Percentiles rank a stretch among this genome's conserved stretches.
Conservation (phyloP, 2,329 filamentous ascomycete species). For the Chaetomiaceae sp. region DNA sequence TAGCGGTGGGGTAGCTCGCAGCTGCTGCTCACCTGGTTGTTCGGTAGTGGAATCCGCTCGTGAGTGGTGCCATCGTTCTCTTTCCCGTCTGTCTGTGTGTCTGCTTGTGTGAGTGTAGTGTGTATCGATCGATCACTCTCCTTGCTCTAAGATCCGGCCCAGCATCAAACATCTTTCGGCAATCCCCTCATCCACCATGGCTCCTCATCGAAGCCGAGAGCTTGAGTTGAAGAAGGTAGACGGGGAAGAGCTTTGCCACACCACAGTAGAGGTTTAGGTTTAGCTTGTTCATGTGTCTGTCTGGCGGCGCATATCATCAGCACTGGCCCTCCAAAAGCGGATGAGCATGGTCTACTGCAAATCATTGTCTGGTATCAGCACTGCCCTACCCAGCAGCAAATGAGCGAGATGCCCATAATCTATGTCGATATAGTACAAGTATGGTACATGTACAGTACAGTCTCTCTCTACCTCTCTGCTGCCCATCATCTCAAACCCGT, state of each 20-base stretch:
- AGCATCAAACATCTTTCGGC: no score
- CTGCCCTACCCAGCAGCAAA: neutral
- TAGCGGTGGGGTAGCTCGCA: neutral
- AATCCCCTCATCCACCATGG: no score
- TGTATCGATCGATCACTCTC: no score
- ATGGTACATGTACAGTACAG: conserved; percentile 8
- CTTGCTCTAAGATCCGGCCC: no score
- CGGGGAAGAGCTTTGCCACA: neutral
- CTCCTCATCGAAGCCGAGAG: no score
- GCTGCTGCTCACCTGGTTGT: no score
- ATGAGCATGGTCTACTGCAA: neutral
- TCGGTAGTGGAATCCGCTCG: neutral
- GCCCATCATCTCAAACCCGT: neutral
- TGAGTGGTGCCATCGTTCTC: neutral
- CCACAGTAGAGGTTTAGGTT: neutral
- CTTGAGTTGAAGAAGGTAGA: no score
- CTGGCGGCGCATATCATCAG: no score
- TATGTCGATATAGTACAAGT: conserved; percentile 5
- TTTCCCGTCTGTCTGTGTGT: neutral
- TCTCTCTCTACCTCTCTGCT: no score
- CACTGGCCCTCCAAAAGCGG: no score
- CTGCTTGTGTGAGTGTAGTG: neutral
- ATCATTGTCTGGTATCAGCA: neutral
- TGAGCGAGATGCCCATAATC: neutral
- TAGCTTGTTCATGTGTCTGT: no score